These are phyloP conservation scores for Vitis hybrid DNA, from an alignment of 177 flowering plant species.

Conservation along the genomic window DNA sequence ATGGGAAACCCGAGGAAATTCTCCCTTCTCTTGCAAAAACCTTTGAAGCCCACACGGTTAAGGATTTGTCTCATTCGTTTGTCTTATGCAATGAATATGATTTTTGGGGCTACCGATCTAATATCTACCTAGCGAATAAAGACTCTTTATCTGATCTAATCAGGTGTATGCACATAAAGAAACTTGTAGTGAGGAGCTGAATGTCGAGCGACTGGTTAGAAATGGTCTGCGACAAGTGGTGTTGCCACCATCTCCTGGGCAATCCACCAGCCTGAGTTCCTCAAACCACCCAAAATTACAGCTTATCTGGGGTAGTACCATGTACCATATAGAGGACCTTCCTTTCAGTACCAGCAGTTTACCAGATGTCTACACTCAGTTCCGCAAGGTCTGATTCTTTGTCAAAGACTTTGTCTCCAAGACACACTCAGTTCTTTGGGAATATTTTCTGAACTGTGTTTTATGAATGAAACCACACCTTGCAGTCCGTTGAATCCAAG, in stretches of 20 bases:
- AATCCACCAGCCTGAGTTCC: slow-evolving; percentile 12
- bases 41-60: slow-evolving; percentile 79
- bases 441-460: not conserved
- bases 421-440: too few species aligned
- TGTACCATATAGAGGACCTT: slow-evolving; percentile 91
- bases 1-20: slow-evolving; percentile 85
- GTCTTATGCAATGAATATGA: not conserved
- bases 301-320: slow-evolving; percentile 82
- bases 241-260: slow-evolving; percentile 15
- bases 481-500: slow-evolving; percentile 84
- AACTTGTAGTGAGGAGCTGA: slow-evolving; percentile 89
- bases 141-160: slow-evolving; percentile 1
- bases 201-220: slow-evolving; percentile 55
- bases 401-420: not conserved
- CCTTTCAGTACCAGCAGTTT: slow-evolving; percentile 55
- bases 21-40: slow-evolving; percentile 69
- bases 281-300: slow-evolving; percentile 40
- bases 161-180: slow-evolving; percentile 96
- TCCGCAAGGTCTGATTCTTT: slow-evolving; percentile 69
- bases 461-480: slow-evolving; percentile 2
- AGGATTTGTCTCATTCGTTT: slow-evolving; percentile 12
- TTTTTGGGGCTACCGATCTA: not conserved
- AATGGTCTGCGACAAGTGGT: slow-evolving; percentile 32
- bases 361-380: slow-evolving; percentile 94
- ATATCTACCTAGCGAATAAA: not conserved